These are phyloP conservation scores for Tetracentron sinense DNA, from an alignment of 164 flowering plant species.

Conservation along the genomic window DNA sequence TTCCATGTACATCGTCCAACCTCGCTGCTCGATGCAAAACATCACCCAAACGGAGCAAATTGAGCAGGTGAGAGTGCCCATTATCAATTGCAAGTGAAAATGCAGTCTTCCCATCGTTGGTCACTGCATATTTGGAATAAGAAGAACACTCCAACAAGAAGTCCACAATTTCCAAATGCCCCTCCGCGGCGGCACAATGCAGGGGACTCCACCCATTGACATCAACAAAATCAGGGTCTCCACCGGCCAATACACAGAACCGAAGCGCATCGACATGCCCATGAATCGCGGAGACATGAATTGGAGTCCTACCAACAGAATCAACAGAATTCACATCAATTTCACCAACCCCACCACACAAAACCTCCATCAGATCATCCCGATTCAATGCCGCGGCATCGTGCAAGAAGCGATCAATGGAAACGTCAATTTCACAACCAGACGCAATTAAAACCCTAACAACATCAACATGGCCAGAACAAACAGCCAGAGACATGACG, in stretches of 20 bases:
- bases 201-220: conserved; percentile 53
- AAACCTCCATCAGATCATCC: conserved; percentile 44
- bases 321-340: conserved; percentile 35
- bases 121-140: conserved; percentile 38
- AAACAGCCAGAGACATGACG: conserved; percentile 34
- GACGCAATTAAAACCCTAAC: conserved; percentile 35
- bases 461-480: conserved; percentile 29
- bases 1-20: conserved; percentile 38
- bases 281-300: conserved; percentile 49
- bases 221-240: conserved; percentile 35
- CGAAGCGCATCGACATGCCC: conserved; percentile 45
- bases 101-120: conserved; percentile 55
- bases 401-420: conserved; percentile 36
- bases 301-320: conserved; percentile 42
- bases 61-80: conserved; percentile 37
- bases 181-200: conserved; percentile 55
- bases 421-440: conserved; percentile 30
- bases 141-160: conserved; percentile 29
- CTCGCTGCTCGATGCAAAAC: conserved; percentile 54
- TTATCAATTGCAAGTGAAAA: conserved; percentile 46
- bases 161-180: conserved; percentile 42
- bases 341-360: conserved; percentile 19
- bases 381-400: conserved; percentile 41
- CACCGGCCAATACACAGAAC: conserved; percentile 39
- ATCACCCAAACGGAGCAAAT: conserved; percentile 43